These are phyloP conservation scores for Trichoderma sp. DNA, from an alignment of 2,329 filamentous ascomycete genomes.

Conservation along the genomic window DNA sequence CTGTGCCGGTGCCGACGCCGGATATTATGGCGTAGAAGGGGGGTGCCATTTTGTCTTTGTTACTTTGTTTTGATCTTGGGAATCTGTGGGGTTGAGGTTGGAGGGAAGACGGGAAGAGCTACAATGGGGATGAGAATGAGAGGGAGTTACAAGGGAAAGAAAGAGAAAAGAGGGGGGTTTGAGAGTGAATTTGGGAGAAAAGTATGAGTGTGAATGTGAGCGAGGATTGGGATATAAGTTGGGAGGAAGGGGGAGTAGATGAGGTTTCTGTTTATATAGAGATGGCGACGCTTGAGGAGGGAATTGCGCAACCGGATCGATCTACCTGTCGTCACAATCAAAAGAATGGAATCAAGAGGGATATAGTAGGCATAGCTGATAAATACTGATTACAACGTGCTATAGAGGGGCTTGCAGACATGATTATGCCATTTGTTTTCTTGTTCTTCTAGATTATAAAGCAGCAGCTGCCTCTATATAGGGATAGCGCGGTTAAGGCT, in stretches of 20 bases:
- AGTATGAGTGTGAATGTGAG: too few relatives aligned
- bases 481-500: too few relatives aligned
- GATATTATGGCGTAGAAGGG: slow-evolving; percentile 67
- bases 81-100: background rate
- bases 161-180: too few relatives aligned
- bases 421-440: slow-evolving; percentile 1
- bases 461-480: background rate
- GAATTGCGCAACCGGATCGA: background rate
- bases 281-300: background rate
- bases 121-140: background rate
- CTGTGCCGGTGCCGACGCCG: slow-evolving; percentile 72
- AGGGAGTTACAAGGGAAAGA: too few relatives aligned
- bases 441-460: slow-evolving; percentile 17
- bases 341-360: too few relatives aligned
- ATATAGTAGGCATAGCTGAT: background rate
- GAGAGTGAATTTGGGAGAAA: too few relatives aligned
- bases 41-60: background rate
- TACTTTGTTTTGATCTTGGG: background rate
- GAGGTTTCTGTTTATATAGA: background rate
- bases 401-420: background rate
- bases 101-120: background rate
- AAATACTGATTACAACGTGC: background rate
- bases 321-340: background rate
- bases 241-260: background rate
- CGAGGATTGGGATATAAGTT: background rate